Evolutionary conservation across 2,329 filamentous ascomycete genomes (phyloP), one percentile per base, ranked within the genome.

Genomic region (Sphaceloma murrayae): DNA sequence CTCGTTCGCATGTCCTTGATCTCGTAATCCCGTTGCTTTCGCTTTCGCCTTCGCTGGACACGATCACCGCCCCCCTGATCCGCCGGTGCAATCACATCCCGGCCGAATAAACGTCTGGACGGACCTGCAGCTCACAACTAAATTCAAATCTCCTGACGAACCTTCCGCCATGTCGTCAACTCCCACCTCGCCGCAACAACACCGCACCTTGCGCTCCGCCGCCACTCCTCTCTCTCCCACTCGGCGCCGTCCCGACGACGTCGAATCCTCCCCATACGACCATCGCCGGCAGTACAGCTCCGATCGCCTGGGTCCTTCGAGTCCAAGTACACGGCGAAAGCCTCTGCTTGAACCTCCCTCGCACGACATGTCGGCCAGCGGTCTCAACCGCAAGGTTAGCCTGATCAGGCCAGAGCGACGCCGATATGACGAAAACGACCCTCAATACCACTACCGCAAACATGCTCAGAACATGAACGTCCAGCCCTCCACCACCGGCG

Each of bases 371-470:
- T 42, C 45, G 9, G 67, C 45, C 65, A 68, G 47, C 55, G 75
- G 78, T 11, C 53, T 80, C 46, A 62, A 65, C 49, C 78, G 88
- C 54, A 96, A 96, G 66, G 79, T 83, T 60, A 95, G 85, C 62
- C 69, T 98, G 51, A 80, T 98, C 58, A 75, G 84, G 49, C 91
- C 91, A 1, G 91, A 98, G 65, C 78, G 91, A 52, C 82, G 82
- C 56, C 78, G 83, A 54, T 85, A 94, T 53, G 83, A 88, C 54
- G 79, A 74, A 51, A 83, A 88, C 54, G 87, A 96, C 60, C 87
- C 88, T 10, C 93, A 96, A 62, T 98, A 95, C 59, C 77, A 95
- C 65, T 98, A 98, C 64, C 80, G 86, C 53, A 84, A 94, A 61
- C 88, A 94, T 75, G 87, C 93, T 7, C 84, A 87, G 56, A 84